phyloP scores from a whole-genome alignment of 768 basidiomycete species.

The Pleurotus pulmonarius region DNA sequence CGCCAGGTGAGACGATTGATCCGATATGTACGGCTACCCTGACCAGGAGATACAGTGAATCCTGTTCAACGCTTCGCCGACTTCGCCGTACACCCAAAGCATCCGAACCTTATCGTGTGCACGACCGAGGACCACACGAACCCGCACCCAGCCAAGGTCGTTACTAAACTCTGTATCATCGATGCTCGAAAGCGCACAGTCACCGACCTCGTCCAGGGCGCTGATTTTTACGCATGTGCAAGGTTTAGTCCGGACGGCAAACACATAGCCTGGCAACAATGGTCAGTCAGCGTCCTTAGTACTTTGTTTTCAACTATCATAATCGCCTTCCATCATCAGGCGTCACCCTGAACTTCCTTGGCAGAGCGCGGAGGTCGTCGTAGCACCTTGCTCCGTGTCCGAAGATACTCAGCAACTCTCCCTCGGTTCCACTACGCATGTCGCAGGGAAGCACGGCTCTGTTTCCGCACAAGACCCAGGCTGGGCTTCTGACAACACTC shows the following conservation, averaged over 20 bases:
- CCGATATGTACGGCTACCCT: too few species aligned
- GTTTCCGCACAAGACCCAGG: too few species aligned
- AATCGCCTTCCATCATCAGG: neutral
- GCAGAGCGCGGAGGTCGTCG: constrained; percentile 9
- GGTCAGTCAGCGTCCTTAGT: too few species aligned
- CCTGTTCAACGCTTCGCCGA: neutral
- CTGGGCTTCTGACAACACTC: too few species aligned
- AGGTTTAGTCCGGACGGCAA: neutral
- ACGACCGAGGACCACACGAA: neutral
- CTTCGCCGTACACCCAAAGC: too few species aligned
- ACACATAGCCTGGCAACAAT: neutral
- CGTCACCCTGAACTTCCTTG: constrained; percentile 8
- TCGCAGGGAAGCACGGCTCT: neutral
- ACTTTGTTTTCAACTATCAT: too few species aligned
- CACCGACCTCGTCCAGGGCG: neutral
- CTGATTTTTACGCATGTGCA: neutral
- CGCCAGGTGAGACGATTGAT: too few species aligned
- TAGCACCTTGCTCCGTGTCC: neutral
- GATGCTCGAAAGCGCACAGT: neutral
- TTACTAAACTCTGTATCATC: neutral
- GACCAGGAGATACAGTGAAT: neutral
- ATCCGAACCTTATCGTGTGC: neutral
- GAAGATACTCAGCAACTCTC: neutral
- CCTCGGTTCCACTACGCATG: neutral
- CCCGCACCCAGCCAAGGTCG: neutral